Evolutionary conservation across 73 alveolate species (phyloP).

Genomic region (Paramecium pentaurelia): DNA sequence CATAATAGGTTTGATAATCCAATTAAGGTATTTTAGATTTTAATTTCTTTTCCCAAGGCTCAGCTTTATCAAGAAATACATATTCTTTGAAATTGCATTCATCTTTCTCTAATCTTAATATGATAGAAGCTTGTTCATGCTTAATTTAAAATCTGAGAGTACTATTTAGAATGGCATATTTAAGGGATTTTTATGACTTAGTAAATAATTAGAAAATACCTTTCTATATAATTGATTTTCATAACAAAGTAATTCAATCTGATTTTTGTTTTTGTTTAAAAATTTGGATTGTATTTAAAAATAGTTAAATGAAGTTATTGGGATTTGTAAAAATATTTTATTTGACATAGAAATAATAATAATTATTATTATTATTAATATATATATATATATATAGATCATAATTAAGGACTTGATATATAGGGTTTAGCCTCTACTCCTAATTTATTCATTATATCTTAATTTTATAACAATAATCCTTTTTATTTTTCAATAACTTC

Average conservation of each 20-base stretch:
- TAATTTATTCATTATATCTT: slow-evolving; percentile 26
- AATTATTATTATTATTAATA: background rate
- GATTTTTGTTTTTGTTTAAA: background rate
- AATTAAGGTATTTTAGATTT: background rate
- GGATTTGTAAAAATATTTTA: background rate
- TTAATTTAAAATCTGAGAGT: background rate
- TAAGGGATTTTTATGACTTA: background rate
- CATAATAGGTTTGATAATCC: background rate
- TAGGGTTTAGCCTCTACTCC: slow-evolving; percentile 34
- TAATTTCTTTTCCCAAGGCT: background rate
- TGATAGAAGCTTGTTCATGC: background rate
- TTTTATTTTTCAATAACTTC: background rate
- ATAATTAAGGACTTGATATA: background rate
- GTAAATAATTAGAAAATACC: background rate
- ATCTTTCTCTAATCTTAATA: background rate
- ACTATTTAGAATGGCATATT: background rate
- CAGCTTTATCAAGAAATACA: background rate
- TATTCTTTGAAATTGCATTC: background rate
- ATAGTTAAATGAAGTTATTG: no score
- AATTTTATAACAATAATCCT: background rate
- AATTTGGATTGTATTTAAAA: background rate
- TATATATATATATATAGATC: background rate
- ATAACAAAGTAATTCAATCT: background rate
- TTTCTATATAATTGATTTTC: background rate
- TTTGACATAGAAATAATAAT: background rate